A percentile compares a stretch with the other conserved stretches of the same genome.
phyloP scores from a whole-genome alignment of 2,329 filamentous ascomycete genomes.

The Xylariaceae sp. region DNA sequence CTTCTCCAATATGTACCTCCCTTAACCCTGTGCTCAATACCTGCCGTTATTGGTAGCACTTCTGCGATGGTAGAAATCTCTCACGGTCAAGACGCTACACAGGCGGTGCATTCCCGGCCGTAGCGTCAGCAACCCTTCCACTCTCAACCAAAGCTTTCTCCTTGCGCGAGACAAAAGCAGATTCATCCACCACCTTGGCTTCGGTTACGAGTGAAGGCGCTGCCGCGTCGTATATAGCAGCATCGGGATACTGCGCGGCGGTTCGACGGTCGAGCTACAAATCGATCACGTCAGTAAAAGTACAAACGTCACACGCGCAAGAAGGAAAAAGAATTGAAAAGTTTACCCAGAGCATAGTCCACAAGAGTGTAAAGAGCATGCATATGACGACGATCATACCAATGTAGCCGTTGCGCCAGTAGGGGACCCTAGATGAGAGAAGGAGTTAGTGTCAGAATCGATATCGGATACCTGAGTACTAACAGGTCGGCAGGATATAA shows the following conservation, averaged over 20 bases:
- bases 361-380: constrained; percentile 10
- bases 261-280: background rate
- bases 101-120: no score
- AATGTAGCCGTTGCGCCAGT: constrained; percentile 33
- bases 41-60: no score
- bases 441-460: no score
- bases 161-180: background rate
- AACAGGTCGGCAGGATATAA: constrained; percentile 38
- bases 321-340: no score
- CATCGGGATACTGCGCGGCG: background rate
- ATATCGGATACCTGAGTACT: no score
- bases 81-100: background rate
- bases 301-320: background rate
- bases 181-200: no score
- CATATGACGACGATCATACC: constrained; percentile 22
- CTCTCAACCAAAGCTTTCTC: background rate
- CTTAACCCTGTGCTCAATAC: no score
- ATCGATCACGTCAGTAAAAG: background rate
- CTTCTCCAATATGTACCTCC: no score
- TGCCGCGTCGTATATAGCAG: background rate
- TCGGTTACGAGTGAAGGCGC: background rate
- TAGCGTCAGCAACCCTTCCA: background rate
- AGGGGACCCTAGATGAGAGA: constrained; percentile 38
- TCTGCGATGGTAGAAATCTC: no score
- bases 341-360: constrained; percentile 7